These are phyloP conservation scores for Mucor velutinosus DNA, from an alignment of 371 early-diverging fungal genomes.

Conservation along the genomic window DNA sequence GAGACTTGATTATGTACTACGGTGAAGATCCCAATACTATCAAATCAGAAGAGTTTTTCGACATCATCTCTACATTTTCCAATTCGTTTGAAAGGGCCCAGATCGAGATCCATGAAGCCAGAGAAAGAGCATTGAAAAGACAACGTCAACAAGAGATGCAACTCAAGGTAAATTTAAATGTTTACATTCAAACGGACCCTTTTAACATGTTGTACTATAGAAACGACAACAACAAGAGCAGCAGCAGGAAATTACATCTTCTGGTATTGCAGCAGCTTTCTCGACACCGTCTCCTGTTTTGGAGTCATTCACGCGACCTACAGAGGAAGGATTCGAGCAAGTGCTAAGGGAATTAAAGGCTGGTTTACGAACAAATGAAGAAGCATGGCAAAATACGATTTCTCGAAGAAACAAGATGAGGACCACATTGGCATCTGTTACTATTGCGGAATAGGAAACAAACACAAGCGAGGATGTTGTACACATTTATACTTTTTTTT, in stretches of 20 bases:
- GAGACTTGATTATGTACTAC: slow-evolving; percentile 67
- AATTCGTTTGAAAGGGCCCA: slow-evolving; percentile 41
- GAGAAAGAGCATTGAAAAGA: slow-evolving; percentile 27
- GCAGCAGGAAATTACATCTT: background rate
- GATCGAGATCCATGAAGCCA: slow-evolving; percentile 32
- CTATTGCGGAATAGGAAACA: slow-evolving; percentile 15
- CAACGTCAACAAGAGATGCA: slow-evolving; percentile 26
- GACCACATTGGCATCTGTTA: background rate
- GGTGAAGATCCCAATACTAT: slow-evolving; percentile 81
- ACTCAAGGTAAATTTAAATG: slow-evolving; percentile 7
- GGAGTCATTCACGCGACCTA: background rate
- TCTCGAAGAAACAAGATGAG: background rate
- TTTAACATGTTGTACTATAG: slow-evolving; percentile 2
- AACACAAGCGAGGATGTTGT: background rate
- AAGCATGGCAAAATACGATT: slow-evolving; percentile 27
- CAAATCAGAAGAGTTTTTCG: slow-evolving; percentile 88
- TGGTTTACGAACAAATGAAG: slow-evolving; percentile 32
- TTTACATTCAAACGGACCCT: slow-evolving; percentile 1
- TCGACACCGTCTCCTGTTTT: background rate
- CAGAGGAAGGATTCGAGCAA: slow-evolving; percentile 39
- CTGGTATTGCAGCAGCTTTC: background rate
- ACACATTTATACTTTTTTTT: no score
- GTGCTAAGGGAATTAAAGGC: slow-evolving; percentile 41
- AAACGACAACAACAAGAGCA: slow-evolving; percentile 16
- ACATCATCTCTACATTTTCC: slow-evolving; percentile 51